phyloP scores from a whole-genome alignment of 2,329 filamentous ascomycete genomes.

The Aspergillus ruber region DNA sequence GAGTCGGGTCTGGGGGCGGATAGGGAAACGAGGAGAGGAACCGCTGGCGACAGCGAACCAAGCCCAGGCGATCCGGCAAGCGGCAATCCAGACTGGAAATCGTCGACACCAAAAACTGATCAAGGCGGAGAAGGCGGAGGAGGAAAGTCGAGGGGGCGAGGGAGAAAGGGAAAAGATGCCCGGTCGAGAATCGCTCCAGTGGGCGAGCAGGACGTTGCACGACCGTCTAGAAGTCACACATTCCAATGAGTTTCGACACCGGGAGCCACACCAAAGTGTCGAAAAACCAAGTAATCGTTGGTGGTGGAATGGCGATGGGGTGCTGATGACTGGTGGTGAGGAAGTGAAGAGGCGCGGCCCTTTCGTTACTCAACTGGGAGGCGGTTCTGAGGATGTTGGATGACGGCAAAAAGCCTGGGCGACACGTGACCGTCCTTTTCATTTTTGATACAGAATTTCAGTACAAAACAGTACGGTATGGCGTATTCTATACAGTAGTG shows the following conservation, averaged over 20 bases:
- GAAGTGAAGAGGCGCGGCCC: constrained; percentile 7
- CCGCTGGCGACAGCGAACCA: constrained; percentile 4
- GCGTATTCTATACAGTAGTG: neutral
- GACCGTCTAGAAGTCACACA: constrained; percentile 27
- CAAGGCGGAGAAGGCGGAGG: constrained; percentile 8
- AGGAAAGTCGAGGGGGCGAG: constrained; percentile 12
- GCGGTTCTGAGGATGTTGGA: constrained; percentile 17
- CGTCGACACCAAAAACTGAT: constrained; percentile 3
- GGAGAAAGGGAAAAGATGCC: constrained; percentile 4
- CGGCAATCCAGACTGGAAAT: neutral
- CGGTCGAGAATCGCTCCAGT: constrained; percentile 29
- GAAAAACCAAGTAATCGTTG: constrained; percentile 9
- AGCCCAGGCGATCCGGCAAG: constrained; percentile 1
- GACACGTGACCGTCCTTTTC: constrained; percentile 22
- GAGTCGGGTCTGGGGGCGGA: constrained; percentile 8
- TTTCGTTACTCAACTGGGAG: constrained; percentile 17
- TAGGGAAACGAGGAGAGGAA: neutral
- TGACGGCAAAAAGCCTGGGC: constrained; percentile 24
- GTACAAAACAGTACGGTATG: neutral
- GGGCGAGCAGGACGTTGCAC: constrained; percentile 28
- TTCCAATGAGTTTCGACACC: constrained; percentile 19
- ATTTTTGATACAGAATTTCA: neutral
- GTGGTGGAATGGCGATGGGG: constrained; percentile 9
- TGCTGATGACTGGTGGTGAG: constrained; percentile 12
- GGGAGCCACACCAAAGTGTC: constrained; percentile 9